Evolutionary conservation across 176 grass and related monocot genomes (phyloP).

Genomic region (Oryza meyeriana): DNA sequence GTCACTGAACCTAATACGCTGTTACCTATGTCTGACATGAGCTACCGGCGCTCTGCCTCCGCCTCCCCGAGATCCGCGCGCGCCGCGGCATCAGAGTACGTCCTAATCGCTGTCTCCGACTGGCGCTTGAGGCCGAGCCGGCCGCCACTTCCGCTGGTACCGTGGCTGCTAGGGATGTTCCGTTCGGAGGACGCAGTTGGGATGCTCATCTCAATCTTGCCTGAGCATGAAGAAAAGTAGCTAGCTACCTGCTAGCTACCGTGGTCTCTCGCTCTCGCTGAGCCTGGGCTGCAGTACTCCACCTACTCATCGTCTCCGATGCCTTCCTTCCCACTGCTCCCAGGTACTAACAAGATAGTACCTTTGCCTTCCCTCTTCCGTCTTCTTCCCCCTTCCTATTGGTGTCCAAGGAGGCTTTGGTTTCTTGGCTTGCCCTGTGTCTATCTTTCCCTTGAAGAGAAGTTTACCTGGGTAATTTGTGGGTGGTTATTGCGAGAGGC

Average conservation of each 20-base stretch:
- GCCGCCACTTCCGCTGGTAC: too few species aligned
- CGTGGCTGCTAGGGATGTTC: too few species aligned
- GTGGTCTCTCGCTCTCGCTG: background rate
- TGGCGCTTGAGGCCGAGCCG: too few species aligned
- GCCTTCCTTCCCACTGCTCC: slow-evolving; percentile 28
- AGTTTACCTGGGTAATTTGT: background rate
- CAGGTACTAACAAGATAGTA: slow-evolving; percentile 9
- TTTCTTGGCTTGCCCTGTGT: background rate
- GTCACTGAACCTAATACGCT: background rate
- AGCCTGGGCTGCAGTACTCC: background rate
- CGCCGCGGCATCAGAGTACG: too few species aligned
- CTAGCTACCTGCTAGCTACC: background rate
- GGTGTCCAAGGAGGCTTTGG: background rate
- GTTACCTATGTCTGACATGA: background rate
- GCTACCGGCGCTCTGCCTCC: too few species aligned
- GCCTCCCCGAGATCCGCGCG: too few species aligned
- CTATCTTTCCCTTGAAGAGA: background rate
- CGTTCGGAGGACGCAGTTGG: too few species aligned
- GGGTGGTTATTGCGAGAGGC: background rate
- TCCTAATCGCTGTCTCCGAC: too few species aligned
- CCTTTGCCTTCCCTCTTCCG: too few species aligned
- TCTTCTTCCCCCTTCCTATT: background rate
- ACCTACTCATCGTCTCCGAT: slow-evolving; percentile 20
- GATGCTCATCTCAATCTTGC: slow-evolving; percentile 8
- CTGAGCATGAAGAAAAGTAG: slow-evolving; percentile 29